Percentiles rank a stretch among this genome's conserved stretches.
These are phyloP conservation scores for Sugiyamaella smithiae DNA, from an alignment of 805 yeast species.

Conservation along the genomic window DNA sequence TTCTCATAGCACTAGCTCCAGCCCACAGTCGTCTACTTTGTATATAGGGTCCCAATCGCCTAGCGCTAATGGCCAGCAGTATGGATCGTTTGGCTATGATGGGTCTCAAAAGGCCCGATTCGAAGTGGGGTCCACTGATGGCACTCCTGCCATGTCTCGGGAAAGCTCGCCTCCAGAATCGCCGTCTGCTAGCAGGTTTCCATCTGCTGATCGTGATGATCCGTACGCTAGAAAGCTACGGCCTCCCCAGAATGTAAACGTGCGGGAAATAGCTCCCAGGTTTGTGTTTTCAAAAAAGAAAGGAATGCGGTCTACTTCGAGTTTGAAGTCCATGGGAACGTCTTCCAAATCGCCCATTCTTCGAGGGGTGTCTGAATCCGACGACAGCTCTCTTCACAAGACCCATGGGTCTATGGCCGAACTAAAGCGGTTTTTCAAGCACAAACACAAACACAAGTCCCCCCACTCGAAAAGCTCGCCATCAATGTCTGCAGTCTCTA, in stretches of 20 bases:
- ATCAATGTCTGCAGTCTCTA: not conserved
- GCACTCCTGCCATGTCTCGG: constrained; percentile 11
- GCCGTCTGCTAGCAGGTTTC: constrained; percentile 19
- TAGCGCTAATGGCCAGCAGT: not conserved
- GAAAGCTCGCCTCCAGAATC: constrained; percentile 22
- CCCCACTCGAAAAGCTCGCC: not conserved
- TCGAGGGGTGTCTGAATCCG: constrained; percentile 8
- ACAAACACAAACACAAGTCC: constrained; percentile 19
- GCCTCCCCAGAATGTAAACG: constrained; percentile 25
- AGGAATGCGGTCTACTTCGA: constrained; percentile 11
- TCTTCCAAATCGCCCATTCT: constrained; percentile 5
- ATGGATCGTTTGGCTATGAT: too few relatives aligned
- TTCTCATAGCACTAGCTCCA: not conserved
- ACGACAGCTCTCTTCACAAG: constrained; percentile 15
- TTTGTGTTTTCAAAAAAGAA: constrained; percentile 30
- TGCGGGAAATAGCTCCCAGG: constrained; percentile 34
- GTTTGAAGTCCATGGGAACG: constrained; percentile 14
- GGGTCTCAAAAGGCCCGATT: not conserved
- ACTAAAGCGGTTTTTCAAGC: constrained; percentile 45
- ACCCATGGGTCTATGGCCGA: constrained; percentile 35
- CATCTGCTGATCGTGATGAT: constrained; percentile 29
- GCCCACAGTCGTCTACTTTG: not conserved
- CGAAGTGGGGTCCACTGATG: constrained; percentile 7
- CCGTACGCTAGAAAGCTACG: constrained; percentile 35
- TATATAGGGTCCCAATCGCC: not conserved